phyloP scores from a whole-genome alignment of 495 filamentous ascomycete genomes.

The Annulohypoxylon nitens region DNA sequence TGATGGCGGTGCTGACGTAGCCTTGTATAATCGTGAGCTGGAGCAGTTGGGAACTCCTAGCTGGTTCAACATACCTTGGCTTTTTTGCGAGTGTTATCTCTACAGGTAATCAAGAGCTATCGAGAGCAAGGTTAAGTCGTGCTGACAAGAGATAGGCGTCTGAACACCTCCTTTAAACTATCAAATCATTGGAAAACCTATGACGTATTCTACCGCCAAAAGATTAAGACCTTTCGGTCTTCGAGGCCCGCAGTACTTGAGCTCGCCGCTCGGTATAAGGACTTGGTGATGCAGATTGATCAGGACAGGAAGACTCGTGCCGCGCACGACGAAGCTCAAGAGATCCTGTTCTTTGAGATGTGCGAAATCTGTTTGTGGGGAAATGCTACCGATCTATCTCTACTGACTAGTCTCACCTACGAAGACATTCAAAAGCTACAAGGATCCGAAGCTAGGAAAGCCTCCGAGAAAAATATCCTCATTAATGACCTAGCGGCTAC shows the following conservation, averaged over 20 bases:
- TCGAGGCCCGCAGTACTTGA: slow-evolving; percentile 93
- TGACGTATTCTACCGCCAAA: slow-evolving; percentile 92
- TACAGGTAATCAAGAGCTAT: slow-evolving; percentile 70
- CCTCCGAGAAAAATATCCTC: slow-evolving; percentile 87
- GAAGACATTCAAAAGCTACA: slow-evolving; percentile 97
- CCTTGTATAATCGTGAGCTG: slow-evolving; percentile 89
- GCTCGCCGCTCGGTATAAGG: slow-evolving; percentile 78
- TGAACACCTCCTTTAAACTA: slow-evolving; percentile 79
- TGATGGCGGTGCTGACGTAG: slow-evolving; percentile 82
- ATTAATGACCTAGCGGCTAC: slow-evolving; percentile 83
- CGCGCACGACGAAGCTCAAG: slow-evolving; percentile 75
- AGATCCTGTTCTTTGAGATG: slow-evolving; percentile 89
- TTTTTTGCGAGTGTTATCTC: slow-evolving; percentile 94
- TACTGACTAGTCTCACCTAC: slow-evolving; percentile 89
- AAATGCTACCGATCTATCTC: slow-evolving; percentile 94
- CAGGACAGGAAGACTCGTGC: slow-evolving; percentile 55
- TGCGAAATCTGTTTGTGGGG: slow-evolving; percentile 98
- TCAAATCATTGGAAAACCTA: slow-evolving; percentile 91
- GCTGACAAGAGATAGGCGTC: slow-evolving; percentile 69
- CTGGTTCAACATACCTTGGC: slow-evolving; percentile 89
- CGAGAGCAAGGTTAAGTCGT: neutral
- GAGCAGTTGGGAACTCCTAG: slow-evolving; percentile 76
- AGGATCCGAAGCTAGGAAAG: slow-evolving; percentile 85
- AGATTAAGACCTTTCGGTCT: slow-evolving; percentile 92
- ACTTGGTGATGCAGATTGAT: slow-evolving; percentile 70